These are phyloP conservation scores for Mesembryanthemum crystallinum DNA, from an alignment of 148 eudicot species.

Conservation along the genomic window DNA sequence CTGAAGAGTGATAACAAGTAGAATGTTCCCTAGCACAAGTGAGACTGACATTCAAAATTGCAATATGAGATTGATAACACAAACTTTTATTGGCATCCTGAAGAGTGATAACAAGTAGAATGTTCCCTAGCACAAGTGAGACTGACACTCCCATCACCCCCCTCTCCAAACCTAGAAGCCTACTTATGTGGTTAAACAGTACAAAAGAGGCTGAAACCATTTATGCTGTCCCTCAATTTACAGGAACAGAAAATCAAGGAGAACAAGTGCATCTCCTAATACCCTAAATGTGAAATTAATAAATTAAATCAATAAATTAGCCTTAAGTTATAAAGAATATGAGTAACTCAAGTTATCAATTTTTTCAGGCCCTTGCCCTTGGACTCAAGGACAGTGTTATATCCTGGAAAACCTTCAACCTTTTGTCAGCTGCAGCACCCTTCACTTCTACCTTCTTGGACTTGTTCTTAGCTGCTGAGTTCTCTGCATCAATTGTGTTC, in stretches of 20 bases:
- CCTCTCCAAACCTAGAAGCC: not conserved
- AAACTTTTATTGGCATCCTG: too few relatives aligned
- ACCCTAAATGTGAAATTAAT: conserved; percentile 14
- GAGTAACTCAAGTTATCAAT: not conserved
- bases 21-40: too few relatives aligned
- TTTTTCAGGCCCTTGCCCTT: conserved; percentile 50
- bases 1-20: too few relatives aligned
- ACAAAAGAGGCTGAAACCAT: not conserved
- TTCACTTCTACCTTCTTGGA: conserved; percentile 21
- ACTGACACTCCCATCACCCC: too few relatives aligned
- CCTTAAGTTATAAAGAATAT: not conserved
- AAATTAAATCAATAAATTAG: conserved; percentile 18
- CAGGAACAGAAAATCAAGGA: conserved; percentile 41
- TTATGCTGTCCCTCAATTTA: conserved; percentile 13
- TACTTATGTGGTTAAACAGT: not conserved
- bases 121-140: too few relatives aligned
- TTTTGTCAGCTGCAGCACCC: conserved; percentile 40
- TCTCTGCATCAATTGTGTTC: conserved; percentile 36
- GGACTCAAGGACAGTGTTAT: conserved; percentile 72
- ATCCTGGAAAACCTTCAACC: conserved; percentile 81
- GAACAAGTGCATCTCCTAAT: conserved; percentile 85
- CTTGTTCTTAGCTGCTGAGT: conserved; percentile 13
- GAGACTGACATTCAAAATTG: too few relatives aligned
- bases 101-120: too few relatives aligned
- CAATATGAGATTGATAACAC: too few relatives aligned